Percentiles rank a stretch among this genome's conserved stretches.
Evolutionary conservation across 768 basidiomycete species (phyloP).

Genomic region (Coprinellus micaceus): DNA sequence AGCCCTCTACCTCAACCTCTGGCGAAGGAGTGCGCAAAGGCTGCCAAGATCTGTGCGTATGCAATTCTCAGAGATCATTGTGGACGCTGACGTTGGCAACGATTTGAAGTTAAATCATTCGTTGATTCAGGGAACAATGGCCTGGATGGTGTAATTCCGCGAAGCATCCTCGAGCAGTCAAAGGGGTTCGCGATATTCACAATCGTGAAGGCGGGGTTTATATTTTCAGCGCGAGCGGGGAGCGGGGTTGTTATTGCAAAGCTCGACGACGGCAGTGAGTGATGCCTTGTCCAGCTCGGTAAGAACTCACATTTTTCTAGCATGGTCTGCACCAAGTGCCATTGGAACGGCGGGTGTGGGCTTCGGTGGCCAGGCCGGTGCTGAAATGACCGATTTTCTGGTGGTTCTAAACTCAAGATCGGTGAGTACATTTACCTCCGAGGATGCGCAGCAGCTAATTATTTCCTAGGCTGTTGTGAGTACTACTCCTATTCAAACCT

Average conservation of each 20-base stretch:
- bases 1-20: conserved; percentile 55
- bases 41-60: conserved; percentile 76
- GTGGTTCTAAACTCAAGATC: conserved; percentile 82
- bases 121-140: conserved; percentile 79
- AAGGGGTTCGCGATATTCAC: conserved; percentile 89
- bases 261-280: conserved; percentile 76
- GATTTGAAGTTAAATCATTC: conserved; percentile 76
- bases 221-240: conserved; percentile 79
- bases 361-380: conserved; percentile 78
- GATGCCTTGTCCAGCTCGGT: conserved; percentile 1
- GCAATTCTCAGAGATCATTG: background rate
- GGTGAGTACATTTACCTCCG: conserved; percentile 37
- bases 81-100: conserved; percentile 2
- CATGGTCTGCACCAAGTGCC: conserved; percentile 92
- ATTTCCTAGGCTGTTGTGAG: conserved; percentile 59
- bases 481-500: background rate
- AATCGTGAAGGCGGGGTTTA: conserved; percentile 71
- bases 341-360: conserved; percentile 92
- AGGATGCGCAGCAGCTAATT: background rate
- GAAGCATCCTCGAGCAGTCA: conserved; percentile 46
- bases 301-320: conserved; percentile 34
- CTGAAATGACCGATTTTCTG: conserved; percentile 88
- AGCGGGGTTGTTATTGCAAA: conserved; percentile 87
- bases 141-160: conserved; percentile 68
- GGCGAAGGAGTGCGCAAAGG: conserved; percentile 83